phyloP scores from a whole-genome alignment of 2,329 filamentous ascomycete species.

The Fusarium mexicanum region DNA sequence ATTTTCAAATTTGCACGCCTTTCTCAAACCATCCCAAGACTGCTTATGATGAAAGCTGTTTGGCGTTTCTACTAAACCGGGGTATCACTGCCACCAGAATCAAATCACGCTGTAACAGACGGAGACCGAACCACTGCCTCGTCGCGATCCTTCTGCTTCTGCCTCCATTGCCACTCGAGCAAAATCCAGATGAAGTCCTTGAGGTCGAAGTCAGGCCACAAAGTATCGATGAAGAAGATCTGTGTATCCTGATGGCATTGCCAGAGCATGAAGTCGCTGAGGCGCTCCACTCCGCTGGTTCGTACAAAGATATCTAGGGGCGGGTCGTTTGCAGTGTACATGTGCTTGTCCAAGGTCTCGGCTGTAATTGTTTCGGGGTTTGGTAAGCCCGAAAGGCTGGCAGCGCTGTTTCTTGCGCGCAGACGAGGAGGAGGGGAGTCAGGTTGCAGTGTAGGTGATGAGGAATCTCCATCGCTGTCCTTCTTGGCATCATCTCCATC shows the following conservation, averaged over 20 bases:
- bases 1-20: background rate
- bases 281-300: conserved; percentile 89
- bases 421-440: conserved; percentile 59
- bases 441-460: conserved; percentile 67
- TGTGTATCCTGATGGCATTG: conserved; percentile 94
- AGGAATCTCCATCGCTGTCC: conserved; percentile 66
- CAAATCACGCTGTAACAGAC: conserved; percentile 39
- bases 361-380: conserved; percentile 90
- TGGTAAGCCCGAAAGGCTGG: conserved; percentile 55
- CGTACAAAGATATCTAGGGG: conserved; percentile 91
- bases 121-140: conserved; percentile 52
- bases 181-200: conserved; percentile 93
- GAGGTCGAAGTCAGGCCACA: conserved; percentile 97
- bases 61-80: conserved; percentile 24
- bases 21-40: conserved; percentile 12
- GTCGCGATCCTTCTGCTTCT: conserved; percentile 66
- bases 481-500: conserved; percentile 55
- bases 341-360: conserved; percentile 83
- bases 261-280: conserved; percentile 99
- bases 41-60: conserved; percentile 1
- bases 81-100: conserved; percentile 37
- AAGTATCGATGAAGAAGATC: conserved; percentile 88
- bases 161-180: conserved; percentile 84
- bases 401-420: conserved; percentile 46
- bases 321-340: conserved; percentile 86